phyloP scores from a whole-genome alignment of 441 rosid species.

The Adansonia rubrostipa region DNA sequence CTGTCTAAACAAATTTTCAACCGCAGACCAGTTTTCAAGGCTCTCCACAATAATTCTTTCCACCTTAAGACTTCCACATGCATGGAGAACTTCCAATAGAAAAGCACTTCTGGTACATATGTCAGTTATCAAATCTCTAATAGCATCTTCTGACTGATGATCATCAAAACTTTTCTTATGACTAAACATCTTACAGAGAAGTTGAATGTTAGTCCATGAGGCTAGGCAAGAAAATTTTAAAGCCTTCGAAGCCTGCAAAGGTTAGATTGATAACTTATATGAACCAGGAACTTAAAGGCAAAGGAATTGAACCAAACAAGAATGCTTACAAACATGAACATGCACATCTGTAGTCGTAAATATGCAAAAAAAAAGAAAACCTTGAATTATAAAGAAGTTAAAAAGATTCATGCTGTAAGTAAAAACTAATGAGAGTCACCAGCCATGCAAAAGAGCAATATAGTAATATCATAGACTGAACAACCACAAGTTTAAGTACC shows the following conservation, averaged over 20 bases:
- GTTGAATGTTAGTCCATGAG: constrained; percentile 69
- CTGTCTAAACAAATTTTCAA: constrained; percentile 50
- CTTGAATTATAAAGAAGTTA: not conserved
- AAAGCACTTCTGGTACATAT: constrained; percentile 69
- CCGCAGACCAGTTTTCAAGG: constrained; percentile 76
- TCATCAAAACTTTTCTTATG: constrained; percentile 37
- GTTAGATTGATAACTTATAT: constrained; percentile 23
- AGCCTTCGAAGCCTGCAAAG: constrained; percentile 83
- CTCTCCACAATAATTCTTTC: constrained; percentile 45
- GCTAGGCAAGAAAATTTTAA: constrained; percentile 74
- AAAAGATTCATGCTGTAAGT: not conserved
- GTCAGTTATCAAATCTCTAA: constrained; percentile 62
- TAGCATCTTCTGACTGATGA: constrained; percentile 59
- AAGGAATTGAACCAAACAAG: constrained; percentile 16
- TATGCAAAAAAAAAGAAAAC: not conserved
- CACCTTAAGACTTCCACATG: constrained; percentile 51
- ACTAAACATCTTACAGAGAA: constrained; percentile 50
- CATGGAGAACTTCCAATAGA: constrained; percentile 77
- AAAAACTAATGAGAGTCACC: not conserved
- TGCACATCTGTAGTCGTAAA: not conserved
- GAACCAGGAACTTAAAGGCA: constrained; percentile 23
- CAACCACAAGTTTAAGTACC: constrained; percentile 49
- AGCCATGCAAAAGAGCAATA: constrained; percentile 17
- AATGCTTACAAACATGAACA: constrained; percentile 8
- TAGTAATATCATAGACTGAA: not conserved